phyloP scores from a whole-genome alignment of 2,329 filamentous ascomycete species.

The Myriangium duriaei region DNA sequence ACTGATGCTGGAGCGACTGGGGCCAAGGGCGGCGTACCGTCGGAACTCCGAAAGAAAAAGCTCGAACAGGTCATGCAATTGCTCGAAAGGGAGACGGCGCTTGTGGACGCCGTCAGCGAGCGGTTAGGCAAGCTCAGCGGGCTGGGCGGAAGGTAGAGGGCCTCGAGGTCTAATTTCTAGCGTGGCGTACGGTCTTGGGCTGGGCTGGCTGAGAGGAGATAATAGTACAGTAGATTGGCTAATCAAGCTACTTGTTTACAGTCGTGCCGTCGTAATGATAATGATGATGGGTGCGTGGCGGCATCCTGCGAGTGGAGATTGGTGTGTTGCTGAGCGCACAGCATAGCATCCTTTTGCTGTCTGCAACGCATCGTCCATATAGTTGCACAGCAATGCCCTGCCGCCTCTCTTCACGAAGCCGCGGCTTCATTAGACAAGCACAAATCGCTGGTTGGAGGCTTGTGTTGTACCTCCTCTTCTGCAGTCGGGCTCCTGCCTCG shows the following conservation, averaged over 20 bases:
- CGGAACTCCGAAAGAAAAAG: conserved; percentile 50
- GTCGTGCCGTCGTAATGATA: background rate
- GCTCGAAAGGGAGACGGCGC: conserved; percentile 52
- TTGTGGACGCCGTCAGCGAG: conserved; percentile 54
- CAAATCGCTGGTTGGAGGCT: too few relatives aligned
- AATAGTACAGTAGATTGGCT: background rate
- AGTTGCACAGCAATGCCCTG: too few relatives aligned
- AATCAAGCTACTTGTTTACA: background rate
- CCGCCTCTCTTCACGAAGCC: too few relatives aligned
- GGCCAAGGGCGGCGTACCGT: conserved; percentile 40
- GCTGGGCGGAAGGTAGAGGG: conserved; percentile 5
- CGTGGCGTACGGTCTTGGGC: background rate
- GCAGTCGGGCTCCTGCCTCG: too few relatives aligned
- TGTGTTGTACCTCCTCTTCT: too few relatives aligned
- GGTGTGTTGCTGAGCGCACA: too few relatives aligned
- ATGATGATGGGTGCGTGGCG: too few relatives aligned
- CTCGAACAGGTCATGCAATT: conserved; percentile 50
- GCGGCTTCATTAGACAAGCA: too few relatives aligned
- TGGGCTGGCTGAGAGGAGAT: background rate
- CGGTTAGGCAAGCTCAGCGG: conserved; percentile 45
- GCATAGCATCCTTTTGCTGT: too few relatives aligned
- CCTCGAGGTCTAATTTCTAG: too few relatives aligned
- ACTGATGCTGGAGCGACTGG: conserved; percentile 18
- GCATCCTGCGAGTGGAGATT: too few relatives aligned
- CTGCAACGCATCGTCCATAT: too few relatives aligned